Evolutionary conservation across 164 flowering plant species (phyloP).

Genomic region (Piper longum): DNA sequence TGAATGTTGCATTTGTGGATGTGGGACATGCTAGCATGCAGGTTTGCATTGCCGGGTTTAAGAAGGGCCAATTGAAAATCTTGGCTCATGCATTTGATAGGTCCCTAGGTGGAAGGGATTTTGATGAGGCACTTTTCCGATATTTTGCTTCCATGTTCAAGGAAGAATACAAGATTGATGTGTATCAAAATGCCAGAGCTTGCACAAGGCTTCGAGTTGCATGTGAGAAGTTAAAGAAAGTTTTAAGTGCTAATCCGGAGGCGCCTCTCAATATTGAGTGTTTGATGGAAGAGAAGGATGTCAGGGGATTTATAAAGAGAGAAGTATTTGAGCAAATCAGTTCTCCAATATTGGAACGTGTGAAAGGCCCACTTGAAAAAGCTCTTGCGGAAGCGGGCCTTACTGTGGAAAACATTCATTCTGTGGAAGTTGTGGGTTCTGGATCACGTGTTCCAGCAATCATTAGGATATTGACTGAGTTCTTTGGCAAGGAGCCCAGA

Average conservation of each 20-base stretch:
- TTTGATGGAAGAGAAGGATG: conserved; percentile 96
- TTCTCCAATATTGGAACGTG: conserved; percentile 69
- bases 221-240: conserved; percentile 78
- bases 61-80: conserved; percentile 71
- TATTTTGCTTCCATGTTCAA: conserved; percentile 67
- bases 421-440: conserved; percentile 87
- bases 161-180: conserved; percentile 74
- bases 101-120: conserved; percentile 73
- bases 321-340: conserved; percentile 79
- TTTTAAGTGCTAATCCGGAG: conserved; percentile 82
- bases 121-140: conserved; percentile 75
- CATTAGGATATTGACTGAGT: conserved; percentile 62
- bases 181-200: conserved; percentile 67
- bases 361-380: conserved; percentile 62
- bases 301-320: conserved; percentile 66
- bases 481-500: conserved; percentile 83
- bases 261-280: conserved; percentile 89
- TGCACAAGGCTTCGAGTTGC: conserved; percentile 59
- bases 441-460: conserved; percentile 86
- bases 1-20: conserved; percentile 83
- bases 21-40: conserved; percentile 86
- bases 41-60: conserved; percentile 78
- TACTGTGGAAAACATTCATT: conserved; percentile 43
- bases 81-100: conserved; percentile 68
- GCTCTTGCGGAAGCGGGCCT: conserved; percentile 76